These are phyloP conservation scores for Pleurotus citrinopileatus DNA, from an alignment of 768 basidiomycete species.

Conservation along the genomic window DNA sequence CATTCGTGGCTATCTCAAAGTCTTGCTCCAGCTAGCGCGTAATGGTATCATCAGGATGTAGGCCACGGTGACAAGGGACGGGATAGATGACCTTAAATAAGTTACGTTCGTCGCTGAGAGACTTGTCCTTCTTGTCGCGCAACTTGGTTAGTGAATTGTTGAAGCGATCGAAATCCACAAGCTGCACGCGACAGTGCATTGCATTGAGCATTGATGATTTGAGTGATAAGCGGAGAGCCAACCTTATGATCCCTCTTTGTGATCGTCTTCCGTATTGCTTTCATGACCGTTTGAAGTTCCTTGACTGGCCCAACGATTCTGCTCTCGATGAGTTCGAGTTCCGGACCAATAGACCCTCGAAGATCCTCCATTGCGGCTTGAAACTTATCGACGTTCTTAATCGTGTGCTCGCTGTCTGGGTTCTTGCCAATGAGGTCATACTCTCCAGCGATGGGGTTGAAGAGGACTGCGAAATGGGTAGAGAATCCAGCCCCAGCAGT, in stretches of 20 bases:
- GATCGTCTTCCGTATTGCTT: conserved; percentile 89
- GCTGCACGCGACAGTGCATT: not conserved
- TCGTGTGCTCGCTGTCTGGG: conserved; percentile 73
- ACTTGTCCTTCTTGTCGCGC: conserved; percentile 98
- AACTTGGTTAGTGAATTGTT: conserved; percentile 95
- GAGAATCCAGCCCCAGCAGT: conserved; percentile 61
- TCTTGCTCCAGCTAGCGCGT: conserved; percentile 83
- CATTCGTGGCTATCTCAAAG: conserved; percentile 86
- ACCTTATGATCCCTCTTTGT: conserved; percentile 98
- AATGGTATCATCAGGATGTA: not conserved
- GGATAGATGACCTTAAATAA: conserved; percentile 77
- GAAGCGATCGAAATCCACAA: conserved; percentile 84
- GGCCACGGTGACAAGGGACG: not conserved
- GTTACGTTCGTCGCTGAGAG: conserved; percentile 93
- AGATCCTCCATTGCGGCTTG: conserved; percentile 80
- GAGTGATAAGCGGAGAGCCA: conserved; percentile 14
- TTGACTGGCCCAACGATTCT: conserved; percentile 83
- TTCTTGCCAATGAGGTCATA: conserved; percentile 77
- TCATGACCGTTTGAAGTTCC: conserved; percentile 85
- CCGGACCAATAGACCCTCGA: conserved; percentile 73
- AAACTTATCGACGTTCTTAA: conserved; percentile 74
- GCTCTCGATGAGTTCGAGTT: conserved; percentile 91
- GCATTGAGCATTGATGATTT: conserved; percentile 2
- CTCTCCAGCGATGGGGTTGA: conserved; percentile 70
- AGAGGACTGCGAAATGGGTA: conserved; percentile 58